Evolutionary conservation across 2,329 filamentous ascomycete genomes (phyloP), one percentile per base, ranked within the genome.

Genomic region (Berkeleyomyces rouxiae): DNA sequence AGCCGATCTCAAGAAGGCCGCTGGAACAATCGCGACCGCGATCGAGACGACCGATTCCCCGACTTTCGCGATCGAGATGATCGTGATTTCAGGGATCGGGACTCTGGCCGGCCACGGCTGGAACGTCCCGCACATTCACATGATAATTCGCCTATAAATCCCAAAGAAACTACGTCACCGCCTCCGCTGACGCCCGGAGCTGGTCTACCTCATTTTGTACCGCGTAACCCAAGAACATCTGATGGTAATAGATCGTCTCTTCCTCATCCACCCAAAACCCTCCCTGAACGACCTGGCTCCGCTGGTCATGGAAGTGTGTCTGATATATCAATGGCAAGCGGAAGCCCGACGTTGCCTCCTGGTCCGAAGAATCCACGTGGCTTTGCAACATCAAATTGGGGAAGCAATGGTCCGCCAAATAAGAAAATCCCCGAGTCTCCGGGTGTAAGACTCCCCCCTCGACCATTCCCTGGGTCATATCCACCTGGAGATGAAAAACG

Each of bases 1-100:
- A 85, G 82, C 68, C 79, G 84, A 66, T 86, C 84, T 66, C 81
- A 84, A 68, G 82, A 85, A 68, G 81, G 83, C 63, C 80, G 80
- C 42, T 82, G 79, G 77, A 74, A 70, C 23, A 76, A 82, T 5
- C 75, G 79, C 59, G 79, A 82, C 65, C 79, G 82, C 9, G 79
- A 80, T 46, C 79, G 82, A 39, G 71, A 71, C 49, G 76, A 77
- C 61, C 69, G 76, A 64, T 76, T 74, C 59, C 71, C 70, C 36
- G 76, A 77, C 47, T 66, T 69, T 31, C 75, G 77, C 51, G 46
- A 65, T 10, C 72, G 73, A 65, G 71, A 79, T 65, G 76, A 79
- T 40, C 73, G 78, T 4, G 78, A 81, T 49, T 70, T 71, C 13
- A 71, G 71, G 46, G 75, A 77, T n/a, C 73, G 74, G 46, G 77